Percentiles rank a stretch among this genome's conserved stretches.
Evolutionary conservation across 2,329 filamentous ascomycete species (phyloP).

Genomic region (Hymenoscyphus occultus): DNA sequence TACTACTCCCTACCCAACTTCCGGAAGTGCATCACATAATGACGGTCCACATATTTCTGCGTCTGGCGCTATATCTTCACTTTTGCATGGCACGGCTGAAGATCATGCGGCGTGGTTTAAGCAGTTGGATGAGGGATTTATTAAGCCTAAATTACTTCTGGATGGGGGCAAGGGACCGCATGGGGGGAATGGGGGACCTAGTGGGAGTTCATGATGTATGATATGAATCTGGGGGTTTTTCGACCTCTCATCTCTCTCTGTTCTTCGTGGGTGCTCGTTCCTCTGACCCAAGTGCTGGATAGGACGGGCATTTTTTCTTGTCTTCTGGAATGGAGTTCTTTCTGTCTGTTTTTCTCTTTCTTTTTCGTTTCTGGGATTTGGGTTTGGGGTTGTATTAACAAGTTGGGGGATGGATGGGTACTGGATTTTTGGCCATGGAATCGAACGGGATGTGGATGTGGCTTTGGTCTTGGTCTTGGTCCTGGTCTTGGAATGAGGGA

Average conservation of each 20-base stretch:
- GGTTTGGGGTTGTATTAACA: neutral
- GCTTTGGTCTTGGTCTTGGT: no score
- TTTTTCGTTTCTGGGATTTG: neutral
- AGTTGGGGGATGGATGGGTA: no score
- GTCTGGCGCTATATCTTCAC: constrained; percentile 67
- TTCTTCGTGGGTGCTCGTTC: neutral
- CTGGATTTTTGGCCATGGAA: no score
- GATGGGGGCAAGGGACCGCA: constrained; percentile 54
- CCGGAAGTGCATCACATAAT: constrained; percentile 29
- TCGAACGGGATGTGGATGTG: no score
- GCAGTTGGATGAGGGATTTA: constrained; percentile 92
- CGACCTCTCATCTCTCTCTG: no score
- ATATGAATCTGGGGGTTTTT: neutral
- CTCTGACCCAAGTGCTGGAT: constrained; percentile 14
- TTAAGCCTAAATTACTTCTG: constrained; percentile 85
- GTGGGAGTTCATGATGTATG: constrained; percentile 15
- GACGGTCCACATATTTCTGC: constrained; percentile 58
- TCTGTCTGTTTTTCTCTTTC: neutral
- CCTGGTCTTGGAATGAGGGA: no score
- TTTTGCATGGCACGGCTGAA: constrained; percentile 74
- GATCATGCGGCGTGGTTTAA: constrained; percentile 88
- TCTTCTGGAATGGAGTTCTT: constrained; percentile 2
- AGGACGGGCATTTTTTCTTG: constrained; percentile 7
- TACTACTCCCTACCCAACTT: constrained; percentile 33
- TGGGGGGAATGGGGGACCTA: constrained; percentile 29